These are phyloP conservation scores for Coix lacrymajobi DNA, from an alignment of 176 grass and related monocot genomes.

Conservation along the genomic window DNA sequence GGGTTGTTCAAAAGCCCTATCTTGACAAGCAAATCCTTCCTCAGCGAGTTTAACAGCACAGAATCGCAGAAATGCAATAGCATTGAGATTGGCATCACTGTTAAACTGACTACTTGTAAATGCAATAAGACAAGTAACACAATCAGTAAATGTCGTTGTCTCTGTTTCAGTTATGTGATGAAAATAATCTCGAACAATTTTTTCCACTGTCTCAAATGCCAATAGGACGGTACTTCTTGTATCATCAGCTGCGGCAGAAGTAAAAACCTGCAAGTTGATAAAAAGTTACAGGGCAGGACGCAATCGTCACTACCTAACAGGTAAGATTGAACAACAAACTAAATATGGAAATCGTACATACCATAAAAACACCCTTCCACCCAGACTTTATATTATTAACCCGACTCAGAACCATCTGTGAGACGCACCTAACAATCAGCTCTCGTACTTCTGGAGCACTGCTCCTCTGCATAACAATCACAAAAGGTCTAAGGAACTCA, in stretches of 20 bases:
- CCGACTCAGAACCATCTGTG: constrained; percentile 93
- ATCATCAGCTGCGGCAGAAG: constrained; percentile 67
- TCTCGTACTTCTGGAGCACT: constrained; percentile 79
- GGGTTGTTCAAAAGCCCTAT: constrained; percentile 30
- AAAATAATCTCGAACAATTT: constrained; percentile 94
- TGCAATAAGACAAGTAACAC: constrained; percentile 87
- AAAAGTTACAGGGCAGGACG: constrained; percentile 16
- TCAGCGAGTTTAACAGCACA: constrained; percentile 96
- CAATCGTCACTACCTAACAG: not conserved
- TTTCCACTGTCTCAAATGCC: constrained; percentile 95
- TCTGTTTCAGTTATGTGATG: constrained; percentile 98
- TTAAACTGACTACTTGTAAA: constrained; percentile 95
- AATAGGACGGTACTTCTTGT: constrained; percentile 80
- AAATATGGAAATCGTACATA: constrained; percentile 25
- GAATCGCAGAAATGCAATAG: constrained; percentile 93
- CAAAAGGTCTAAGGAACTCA: constrained; percentile 94
- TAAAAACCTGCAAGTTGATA: constrained; percentile 62
- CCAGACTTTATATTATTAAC: constrained; percentile 97
- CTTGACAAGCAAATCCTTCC: constrained; percentile 67
- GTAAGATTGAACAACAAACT: not conserved
- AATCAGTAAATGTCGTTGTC: constrained; percentile 86
- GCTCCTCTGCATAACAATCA: constrained; percentile 88
- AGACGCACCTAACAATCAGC: constrained; percentile 92
- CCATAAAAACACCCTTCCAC: constrained; percentile 94
- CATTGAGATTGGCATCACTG: constrained; percentile 91